Evolutionary conservation across 768 basidiomycete genomes (phyloP), one percentile per base, ranked within the genome.

Genomic region (Panellus pusillus): DNA sequence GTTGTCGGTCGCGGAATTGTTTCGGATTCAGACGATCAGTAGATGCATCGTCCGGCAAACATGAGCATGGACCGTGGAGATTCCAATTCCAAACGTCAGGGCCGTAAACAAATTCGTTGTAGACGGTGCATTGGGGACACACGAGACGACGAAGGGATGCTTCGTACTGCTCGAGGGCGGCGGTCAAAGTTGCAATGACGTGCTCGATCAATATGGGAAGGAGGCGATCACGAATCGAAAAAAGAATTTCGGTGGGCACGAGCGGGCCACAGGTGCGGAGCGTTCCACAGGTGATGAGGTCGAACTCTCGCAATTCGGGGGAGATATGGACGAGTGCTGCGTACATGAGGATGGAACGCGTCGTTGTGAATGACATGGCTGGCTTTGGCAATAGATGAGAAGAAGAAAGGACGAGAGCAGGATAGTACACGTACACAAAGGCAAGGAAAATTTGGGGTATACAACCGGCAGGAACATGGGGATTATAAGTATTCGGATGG

Each of bases 161-260:
- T 56, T 79, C 77, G 58, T 80, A 79, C 17, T 60, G 60, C 18
- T 62, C 57, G 41, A 83, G 72, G 39, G 78, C 76, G 20, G 65
- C 54, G 17, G 71, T 65, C 27, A 82, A 81, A 31, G 71, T 69
- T 41, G 61, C 60, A 54, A 79, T 67, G 54, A 79, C 73, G 20
- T 74, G 65, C 20, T 63, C 61, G 15, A 78, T 75, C 57, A 82
- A 65, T 19, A 67, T 49, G 6, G 74, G 70, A 51, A 79, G 68
- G 32, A 84, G 72, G 41, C 76, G 70, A 15, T 67, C 66, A 41
- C 83, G 80, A 55, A 85, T 76, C 60, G 76, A 60, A 35, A 81
- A 70, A 39, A 83, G 72, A n/a, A 84, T 57, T 55, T 85, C 83
- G 18, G 74, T 59, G 14, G 83, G 83, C 18, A 84, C 66, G 18